Percentiles rank a stretch among this genome's conserved stretches.
phyloP scores from a whole-genome alignment of 306 rosid genomes.

The Trifolium fragiferum region DNA sequence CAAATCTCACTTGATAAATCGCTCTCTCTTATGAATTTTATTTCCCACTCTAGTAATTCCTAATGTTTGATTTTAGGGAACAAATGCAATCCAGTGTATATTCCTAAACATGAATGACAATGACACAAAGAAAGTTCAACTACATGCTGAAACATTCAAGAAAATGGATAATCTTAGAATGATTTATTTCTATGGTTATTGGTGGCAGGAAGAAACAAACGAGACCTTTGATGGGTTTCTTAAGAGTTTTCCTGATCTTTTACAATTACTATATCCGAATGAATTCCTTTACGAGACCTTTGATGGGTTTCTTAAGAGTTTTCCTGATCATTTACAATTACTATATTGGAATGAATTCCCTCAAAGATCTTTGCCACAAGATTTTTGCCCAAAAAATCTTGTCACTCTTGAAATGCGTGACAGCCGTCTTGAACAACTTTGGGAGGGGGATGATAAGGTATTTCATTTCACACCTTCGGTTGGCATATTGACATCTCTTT shows the following conservation, averaged over 20 bases:
- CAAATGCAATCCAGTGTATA: conserved; percentile 34
- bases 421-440: conserved; percentile 33
- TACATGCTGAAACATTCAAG: conserved; percentile 18
- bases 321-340: too few relatives aligned
- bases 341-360: conserved; percentile 36
- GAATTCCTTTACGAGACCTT: too few relatives aligned
- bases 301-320: too few relatives aligned
- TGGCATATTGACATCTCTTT: too few relatives aligned
- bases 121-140: neutral
- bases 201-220: neutral
- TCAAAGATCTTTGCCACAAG: neutral
- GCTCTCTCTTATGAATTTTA: neutral
- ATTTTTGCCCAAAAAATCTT: conserved; percentile 26
- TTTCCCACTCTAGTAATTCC: neutral
- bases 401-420: conserved; percentile 12
- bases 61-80: conserved; percentile 32
- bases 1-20: neutral
- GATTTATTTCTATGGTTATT: neutral
- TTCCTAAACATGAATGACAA: neutral
- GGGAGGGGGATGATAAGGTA: conserved; percentile 40
- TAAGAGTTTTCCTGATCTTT: neutral
- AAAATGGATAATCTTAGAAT: conserved; percentile 41
- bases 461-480: too few relatives aligned
- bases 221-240: conserved; percentile 3
- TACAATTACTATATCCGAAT: too few relatives aligned